Evolutionary conservation across 176 grass and related monocot genomes (phyloP).

Genomic region (Aegilops speltoides): DNA sequence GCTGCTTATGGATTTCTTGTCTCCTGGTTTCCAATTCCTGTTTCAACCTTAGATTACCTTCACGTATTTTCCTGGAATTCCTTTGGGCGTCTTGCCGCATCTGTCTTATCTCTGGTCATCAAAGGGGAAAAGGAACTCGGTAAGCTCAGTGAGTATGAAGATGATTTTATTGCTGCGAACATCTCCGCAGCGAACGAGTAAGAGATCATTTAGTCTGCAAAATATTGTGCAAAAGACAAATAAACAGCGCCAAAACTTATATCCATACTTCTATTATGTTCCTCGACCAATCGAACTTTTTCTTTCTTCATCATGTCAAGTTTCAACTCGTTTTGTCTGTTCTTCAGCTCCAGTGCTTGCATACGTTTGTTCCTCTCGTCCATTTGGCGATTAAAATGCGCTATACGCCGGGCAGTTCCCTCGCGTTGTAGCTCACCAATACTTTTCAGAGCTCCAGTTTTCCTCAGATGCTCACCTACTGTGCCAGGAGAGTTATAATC

Average conservation of each 20-base stretch:
- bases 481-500: conserved; percentile 43
- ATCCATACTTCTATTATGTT: conserved; percentile 48
- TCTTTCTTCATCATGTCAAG: conserved; percentile 44
- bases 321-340: conserved; percentile 32
- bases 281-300: conserved; percentile 31
- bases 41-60: conserved; percentile 15
- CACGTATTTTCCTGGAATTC: conserved; percentile 15
- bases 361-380: conserved; percentile 36
- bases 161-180: background rate
- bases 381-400: conserved; percentile 32
- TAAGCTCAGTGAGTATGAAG: background rate
- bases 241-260: background rate
- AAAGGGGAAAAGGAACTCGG: background rate
- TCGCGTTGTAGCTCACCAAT: conserved; percentile 39
- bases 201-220: background rate
- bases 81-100: conserved; percentile 19
- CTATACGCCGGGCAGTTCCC: conserved; percentile 30
- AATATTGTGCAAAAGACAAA: background rate
- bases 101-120: conserved; percentile 38
- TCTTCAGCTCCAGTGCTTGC: conserved; percentile 17
- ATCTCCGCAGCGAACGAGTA: background rate
- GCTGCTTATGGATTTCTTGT: conserved; percentile 21
- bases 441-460: conserved; percentile 48
- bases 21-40: conserved; percentile 3
- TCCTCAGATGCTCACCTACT: conserved; percentile 47